Conservation (phyloP, 768 basidiomycete genomes). For the Gelatoporia subvermispora region DNA sequence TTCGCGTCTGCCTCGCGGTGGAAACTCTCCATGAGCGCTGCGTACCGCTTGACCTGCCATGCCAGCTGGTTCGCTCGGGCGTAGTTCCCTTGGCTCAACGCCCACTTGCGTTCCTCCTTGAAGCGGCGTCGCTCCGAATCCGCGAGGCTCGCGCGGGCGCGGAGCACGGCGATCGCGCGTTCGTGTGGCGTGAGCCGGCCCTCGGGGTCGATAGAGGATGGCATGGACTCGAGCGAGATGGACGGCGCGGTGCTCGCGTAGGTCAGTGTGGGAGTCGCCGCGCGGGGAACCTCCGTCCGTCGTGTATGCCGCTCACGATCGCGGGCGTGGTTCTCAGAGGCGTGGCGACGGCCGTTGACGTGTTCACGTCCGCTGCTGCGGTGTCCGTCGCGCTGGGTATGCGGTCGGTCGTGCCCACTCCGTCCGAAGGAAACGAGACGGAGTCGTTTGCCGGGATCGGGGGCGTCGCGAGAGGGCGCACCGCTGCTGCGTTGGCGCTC, state of each 20-base stretch:
- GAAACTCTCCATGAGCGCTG: constrained; percentile 76
- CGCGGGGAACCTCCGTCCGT: constrained; percentile 18
- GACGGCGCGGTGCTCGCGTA: constrained; percentile 29
- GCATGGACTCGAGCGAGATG: constrained; percentile 67
- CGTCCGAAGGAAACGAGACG: constrained; percentile 25
- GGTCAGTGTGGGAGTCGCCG: constrained; percentile 22
- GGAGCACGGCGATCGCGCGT: constrained; percentile 69
- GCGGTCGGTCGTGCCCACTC: constrained; percentile 11
- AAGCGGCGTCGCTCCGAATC: constrained; percentile 79
- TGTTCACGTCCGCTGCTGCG: constrained; percentile 2
- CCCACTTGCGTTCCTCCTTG: constrained; percentile 88
- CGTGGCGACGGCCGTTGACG: constrained; percentile 6
- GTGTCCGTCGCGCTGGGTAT: constrained; percentile 4
- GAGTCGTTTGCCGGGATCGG: constrained; percentile 15
- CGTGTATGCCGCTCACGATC: constrained; percentile 17
- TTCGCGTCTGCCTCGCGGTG: constrained; percentile 72
- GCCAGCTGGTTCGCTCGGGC: constrained; percentile 75
- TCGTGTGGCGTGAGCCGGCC: constrained; percentile 60
- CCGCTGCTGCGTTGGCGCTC: background rate
- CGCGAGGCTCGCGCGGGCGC: constrained; percentile 74
- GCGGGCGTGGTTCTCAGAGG: constrained; percentile 13
- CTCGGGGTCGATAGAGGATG: constrained; percentile 57
- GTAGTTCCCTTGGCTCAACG: constrained; percentile 68
- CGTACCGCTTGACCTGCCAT: constrained; percentile 80
- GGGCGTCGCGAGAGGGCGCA: constrained; percentile 7